phyloP scores from a whole-genome alignment of 805 yeast genomes.

The Candida ficus region DNA sequence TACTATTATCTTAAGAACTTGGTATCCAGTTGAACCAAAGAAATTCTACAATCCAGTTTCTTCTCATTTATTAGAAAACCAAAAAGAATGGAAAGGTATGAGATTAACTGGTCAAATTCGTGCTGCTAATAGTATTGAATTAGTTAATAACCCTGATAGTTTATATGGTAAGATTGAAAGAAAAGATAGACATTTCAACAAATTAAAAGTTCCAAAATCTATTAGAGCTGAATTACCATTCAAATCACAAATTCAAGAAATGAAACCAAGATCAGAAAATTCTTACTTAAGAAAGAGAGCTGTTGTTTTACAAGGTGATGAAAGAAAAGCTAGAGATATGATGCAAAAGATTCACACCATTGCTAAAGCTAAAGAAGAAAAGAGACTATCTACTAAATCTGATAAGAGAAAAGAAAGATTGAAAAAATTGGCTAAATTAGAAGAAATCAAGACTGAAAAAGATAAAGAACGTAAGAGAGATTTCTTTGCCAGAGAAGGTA shows the following conservation, averaged over 20 bases:
- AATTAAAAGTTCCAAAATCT: conserved; percentile 79
- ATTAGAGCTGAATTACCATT: conserved; percentile 79
- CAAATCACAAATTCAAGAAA: conserved; percentile 81
- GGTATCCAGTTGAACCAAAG: conserved; percentile 93
- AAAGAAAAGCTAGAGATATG: conserved; percentile 86
- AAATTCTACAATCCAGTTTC: conserved; percentile 95
- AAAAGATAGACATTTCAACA: conserved; percentile 76
- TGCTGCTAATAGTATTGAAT: conserved; percentile 60
- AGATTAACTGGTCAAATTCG: conserved; percentile 91
- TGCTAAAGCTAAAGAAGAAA: conserved; percentile 78
- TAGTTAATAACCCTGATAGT: conserved; percentile 53
- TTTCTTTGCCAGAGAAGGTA: conserved; percentile 67
- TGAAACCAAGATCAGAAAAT: conserved; percentile 82
- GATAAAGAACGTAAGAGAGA: conserved; percentile 85
- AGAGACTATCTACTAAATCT: conserved; percentile 65
- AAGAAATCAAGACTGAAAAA: conserved; percentile 64
- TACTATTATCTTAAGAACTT: conserved; percentile 82
- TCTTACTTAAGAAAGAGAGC: conserved; percentile 89
- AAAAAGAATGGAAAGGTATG: conserved; percentile 94
- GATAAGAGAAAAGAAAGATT: conserved; percentile 72
- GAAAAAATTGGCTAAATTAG: conserved; percentile 70
- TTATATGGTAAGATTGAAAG: conserved; percentile 73
- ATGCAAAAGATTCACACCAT: conserved; percentile 84
- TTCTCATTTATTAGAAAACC: conserved; percentile 71
- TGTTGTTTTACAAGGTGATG: conserved; percentile 87